Conservation (phyloP, 768 basidiomycete genomes). For the Boletus rufocinnamomeus region DNA sequence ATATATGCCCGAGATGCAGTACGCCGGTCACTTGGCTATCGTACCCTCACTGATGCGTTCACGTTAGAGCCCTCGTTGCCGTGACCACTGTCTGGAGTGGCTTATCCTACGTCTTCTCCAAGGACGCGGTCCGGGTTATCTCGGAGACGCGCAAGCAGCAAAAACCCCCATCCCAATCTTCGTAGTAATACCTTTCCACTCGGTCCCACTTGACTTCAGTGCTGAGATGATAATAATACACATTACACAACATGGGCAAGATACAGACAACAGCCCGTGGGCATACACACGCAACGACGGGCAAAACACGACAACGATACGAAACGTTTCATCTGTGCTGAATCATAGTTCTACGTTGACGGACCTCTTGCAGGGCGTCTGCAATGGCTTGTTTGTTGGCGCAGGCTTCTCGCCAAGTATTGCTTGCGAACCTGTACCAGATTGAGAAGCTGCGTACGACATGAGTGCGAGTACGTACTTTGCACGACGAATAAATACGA, state of each 20-base stretch:
- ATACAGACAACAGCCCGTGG: conserved; percentile 21
- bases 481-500: conserved; percentile 65
- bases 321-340: conserved; percentile 11
- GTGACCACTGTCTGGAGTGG: conserved; percentile 93
- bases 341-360: conserved; percentile 45
- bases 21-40: conserved; percentile 34
- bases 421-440: conserved; percentile 54
- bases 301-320: not conserved
- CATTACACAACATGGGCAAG: conserved; percentile 18
- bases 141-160: conserved; percentile 38
- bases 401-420: conserved; percentile 63
- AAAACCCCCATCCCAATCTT: conserved; percentile 25
- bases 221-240: conserved; percentile 22
- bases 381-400: conserved; percentile 60
- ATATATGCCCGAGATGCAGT: conserved; percentile 74
- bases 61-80: conserved; percentile 77
- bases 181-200: conserved; percentile 8
- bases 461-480: conserved; percentile 47
- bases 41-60: conserved; percentile 1
- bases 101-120: conserved; percentile 75
- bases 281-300: not conserved
- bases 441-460: conserved; percentile 10
- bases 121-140: conserved; percentile 68
- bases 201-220: not conserved
- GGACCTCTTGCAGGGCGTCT: conserved; percentile 71